Evolutionary conservation across 139 green algal species (phyloP), one percentile per base, ranked within the genome.

Genomic region (Zygnema circumcarinatum): DNA sequence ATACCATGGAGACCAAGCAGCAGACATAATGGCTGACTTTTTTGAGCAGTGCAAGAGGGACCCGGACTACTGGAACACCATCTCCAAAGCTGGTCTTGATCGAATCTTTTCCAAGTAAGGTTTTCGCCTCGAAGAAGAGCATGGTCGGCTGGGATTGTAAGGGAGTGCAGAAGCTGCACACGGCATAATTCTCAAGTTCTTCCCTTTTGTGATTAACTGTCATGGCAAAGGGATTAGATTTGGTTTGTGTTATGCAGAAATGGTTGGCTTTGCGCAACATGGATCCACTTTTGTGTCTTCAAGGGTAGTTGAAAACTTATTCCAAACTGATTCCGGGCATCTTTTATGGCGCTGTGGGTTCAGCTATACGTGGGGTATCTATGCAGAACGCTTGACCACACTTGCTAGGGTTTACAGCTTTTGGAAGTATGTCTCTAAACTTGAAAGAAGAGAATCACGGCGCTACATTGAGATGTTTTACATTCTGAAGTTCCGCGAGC

Each of bases 381-480:
- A 97, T 84, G 95, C 95, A 74, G 78, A 92, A 41, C 84, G 95
- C 7, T 88, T 97, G 79, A 92, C 96, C 75, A 94, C 92, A 2
- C 91, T 97, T 3, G 85, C 52, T 38, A 87, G 93, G 32, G 90
- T 97, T 25, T 97, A 96, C 87, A 90, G 83, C 69, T 94, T 92
- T 81, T 94, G 92, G 93, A 94, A 95, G 87, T 92, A 90, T 68
- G 89, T 95, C 2, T 93, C 90, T 79, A 92, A 92, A 42, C 90
- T 97, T 80, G 95, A 96, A 62, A 79, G 93, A 1, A 54, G 80
- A 3, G 94, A 96, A 88, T 94, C 92, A 35, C 92, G 93, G 87
- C 90, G 92, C 20, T 96, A 95, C 91, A 85, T 95, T 79, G 84
- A 97, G 86, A 95, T 94, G 92, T 93, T 97, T 35, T 97, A 96